phyloP scores from a whole-genome alignment of 768 basidiomycete species.

The Saitozyma podzolica region DNA sequence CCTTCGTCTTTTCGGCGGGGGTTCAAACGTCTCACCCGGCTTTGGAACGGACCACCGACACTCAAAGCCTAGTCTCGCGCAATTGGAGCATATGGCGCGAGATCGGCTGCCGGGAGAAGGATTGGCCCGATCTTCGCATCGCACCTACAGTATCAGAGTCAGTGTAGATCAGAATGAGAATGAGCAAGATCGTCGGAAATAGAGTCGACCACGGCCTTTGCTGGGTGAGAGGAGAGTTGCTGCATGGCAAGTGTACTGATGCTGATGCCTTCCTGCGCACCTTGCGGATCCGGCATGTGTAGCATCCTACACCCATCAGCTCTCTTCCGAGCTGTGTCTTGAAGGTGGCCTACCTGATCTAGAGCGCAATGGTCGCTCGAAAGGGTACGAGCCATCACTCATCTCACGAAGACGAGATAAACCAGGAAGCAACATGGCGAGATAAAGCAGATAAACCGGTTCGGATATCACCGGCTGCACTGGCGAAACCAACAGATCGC shows the following conservation, averaged over 20 bases:
- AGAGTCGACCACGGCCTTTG: too few relatives aligned
- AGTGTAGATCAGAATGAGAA: too few relatives aligned
- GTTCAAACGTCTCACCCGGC: neutral
- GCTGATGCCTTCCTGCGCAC: neutral
- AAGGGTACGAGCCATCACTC: neutral
- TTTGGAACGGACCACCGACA: neutral
- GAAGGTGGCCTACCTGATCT: neutral
- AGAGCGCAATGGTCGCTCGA: neutral
- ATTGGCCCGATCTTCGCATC: neutral
- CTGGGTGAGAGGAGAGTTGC: too few relatives aligned
- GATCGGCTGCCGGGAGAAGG: neutral
- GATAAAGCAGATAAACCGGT: too few relatives aligned
- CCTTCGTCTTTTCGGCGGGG: neutral
- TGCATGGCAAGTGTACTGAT: too few relatives aligned
- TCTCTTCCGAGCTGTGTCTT: too few relatives aligned
- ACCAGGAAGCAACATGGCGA: too few relatives aligned
- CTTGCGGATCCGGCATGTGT: conserved; percentile 3
- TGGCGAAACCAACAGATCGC: too few relatives aligned
- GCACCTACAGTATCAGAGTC: neutral
- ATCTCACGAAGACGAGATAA: neutral
- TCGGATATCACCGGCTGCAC: too few relatives aligned
- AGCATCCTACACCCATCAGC: neutral
- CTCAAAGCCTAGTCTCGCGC: neutral
- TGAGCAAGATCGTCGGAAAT: too few relatives aligned
- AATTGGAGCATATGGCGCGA: neutral